A percentile compares a stretch with the other conserved stretches of the same genome.
These are phyloP conservation scores for Nicotiana paniculata DNA, from an alignment of 257 asterid species.

Conservation along the genomic window DNA sequence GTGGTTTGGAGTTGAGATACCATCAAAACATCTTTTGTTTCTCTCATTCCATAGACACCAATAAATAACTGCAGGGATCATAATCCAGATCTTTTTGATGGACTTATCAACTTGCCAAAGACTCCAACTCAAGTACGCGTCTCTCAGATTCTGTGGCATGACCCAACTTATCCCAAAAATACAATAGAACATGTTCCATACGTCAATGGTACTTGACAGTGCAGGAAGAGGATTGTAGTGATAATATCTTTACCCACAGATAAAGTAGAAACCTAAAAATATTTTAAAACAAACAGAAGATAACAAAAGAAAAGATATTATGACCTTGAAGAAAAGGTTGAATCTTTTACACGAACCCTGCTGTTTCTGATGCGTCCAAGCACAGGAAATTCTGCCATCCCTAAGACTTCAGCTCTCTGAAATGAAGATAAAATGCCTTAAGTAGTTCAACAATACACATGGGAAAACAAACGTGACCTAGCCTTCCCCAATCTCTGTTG, in stretches of 20 bases:
- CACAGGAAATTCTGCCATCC: slow-evolving; percentile 81
- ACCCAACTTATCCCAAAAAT: too few relatives aligned
- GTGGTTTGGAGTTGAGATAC: too few relatives aligned
- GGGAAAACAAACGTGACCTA: not conserved
- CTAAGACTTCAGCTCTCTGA: slow-evolving; percentile 89
- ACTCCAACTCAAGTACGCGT: too few relatives aligned
- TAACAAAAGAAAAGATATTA: slow-evolving; percentile 1
- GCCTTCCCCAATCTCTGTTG: not conserved
- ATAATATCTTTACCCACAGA: not conserved
- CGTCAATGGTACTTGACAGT: too few relatives aligned
- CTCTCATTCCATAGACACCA: too few relatives aligned
- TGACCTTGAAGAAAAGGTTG: slow-evolving; percentile 92
- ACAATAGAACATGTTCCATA: too few relatives aligned
- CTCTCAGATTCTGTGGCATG: too few relatives aligned
- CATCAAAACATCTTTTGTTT: too few relatives aligned
- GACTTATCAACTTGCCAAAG: too few relatives aligned
- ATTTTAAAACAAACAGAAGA: not conserved
- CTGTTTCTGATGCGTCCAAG: slow-evolving; percentile 92
- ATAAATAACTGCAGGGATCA: too few relatives aligned
- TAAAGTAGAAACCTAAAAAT: not conserved
- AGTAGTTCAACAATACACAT: slow-evolving; percentile 3
- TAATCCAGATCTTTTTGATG: too few relatives aligned
- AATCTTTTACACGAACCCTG: slow-evolving; percentile 79
- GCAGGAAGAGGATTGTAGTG: not conserved
- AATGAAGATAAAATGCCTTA: slow-evolving; percentile 7